Base-by-base conservation (phyloP, 2,329 filamentous ascomycete genomes). In the Fonsecaea monophora region DNA sequence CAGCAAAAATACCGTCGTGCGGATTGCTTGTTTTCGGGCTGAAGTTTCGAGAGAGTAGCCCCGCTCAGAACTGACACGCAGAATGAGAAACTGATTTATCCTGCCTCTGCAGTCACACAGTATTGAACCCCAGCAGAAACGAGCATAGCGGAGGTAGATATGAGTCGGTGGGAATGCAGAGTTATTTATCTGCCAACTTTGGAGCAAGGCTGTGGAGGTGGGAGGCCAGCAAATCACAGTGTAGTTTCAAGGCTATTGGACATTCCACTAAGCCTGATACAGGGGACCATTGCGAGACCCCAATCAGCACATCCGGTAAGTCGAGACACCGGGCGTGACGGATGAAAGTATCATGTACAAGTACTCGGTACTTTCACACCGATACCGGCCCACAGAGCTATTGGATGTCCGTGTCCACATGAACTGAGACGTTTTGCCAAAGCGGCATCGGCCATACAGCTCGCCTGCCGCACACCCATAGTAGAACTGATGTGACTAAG, bases 271-370 rank as follows among this genome's bases (percentile, higher is more conserved):
- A 13, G 58, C 58, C 59, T 42, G 15, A 45, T 60, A 40, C 64
- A 66, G 58, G 64, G 58, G 32, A 66, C 58, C 56, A 66, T 32
- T 53, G 59, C 58, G 63, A 65, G 50, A 53, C 18, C 4, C 35
- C 21, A 32, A 25, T 38, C 35, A 21, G 21, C 35, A 10, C 4
- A 9, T 12, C 55, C 30, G 30, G 15, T 56, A 25, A 38, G 18
- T n/a, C 34, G 55, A 40, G 12, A 8, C 30, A 32, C 30, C 30
- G 30, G 30, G 30, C 4, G 30, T 32, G 8, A 40, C 5, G 32
- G 32, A n/a, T 5, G 6, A 25, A 50, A 25, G 10, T 50, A 3
- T 50, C 45, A 50, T 4, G 25, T 30, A 30, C 5, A 15, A 32
- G 30, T 32, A 32, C 30, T 32, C 3, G 30, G 30, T 32, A 5